Conservation (phyloP, 352 stramenopile genomes). For the Phytophthora citrophthora region DNA sequence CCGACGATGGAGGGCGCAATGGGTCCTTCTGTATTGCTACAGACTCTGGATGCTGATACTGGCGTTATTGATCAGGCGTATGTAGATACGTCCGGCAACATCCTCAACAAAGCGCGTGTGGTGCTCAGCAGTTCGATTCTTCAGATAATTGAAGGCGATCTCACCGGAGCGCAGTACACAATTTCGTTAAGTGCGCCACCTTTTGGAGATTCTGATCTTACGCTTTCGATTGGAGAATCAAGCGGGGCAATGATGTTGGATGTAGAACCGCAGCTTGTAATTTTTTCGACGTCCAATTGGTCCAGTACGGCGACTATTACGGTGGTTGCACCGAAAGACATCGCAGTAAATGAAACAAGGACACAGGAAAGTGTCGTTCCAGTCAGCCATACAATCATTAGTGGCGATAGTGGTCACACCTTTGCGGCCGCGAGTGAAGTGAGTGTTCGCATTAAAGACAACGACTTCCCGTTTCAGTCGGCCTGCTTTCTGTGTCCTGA, state of each 20-base stretch:
- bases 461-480: slow-evolving; percentile 52
- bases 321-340: slow-evolving; percentile 32
- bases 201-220: slow-evolving; percentile 7
- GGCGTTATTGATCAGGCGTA: slow-evolving; percentile 62
- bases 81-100: slow-evolving; percentile 39
- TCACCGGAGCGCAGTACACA: slow-evolving; percentile 37
- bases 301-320: slow-evolving; percentile 32
- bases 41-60: slow-evolving; percentile 49
- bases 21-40: slow-evolving; percentile 47
- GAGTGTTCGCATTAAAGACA: slow-evolving; percentile 49
- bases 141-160: slow-evolving; percentile 36
- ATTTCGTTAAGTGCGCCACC: slow-evolving; percentile 56
- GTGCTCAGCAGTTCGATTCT: slow-evolving; percentile 38
- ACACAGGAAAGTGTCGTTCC: slow-evolving; percentile 18
- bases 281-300: slow-evolving; percentile 61
- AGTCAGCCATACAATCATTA: slow-evolving; percentile 45
- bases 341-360: slow-evolving; percentile 26
- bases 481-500: slow-evolving; percentile 51
- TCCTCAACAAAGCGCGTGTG: slow-evolving; percentile 50
- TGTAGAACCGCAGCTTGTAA: slow-evolving; percentile 38
- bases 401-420: slow-evolving; percentile 35
- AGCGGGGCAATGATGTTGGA: slow-evolving; percentile 10
- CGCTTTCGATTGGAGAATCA: slow-evolving; percentile 30
- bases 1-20: slow-evolving; percentile 64
- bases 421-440: slow-evolving; percentile 46